Percentiles rank a stretch among this genome's conserved stretches.
These are phyloP conservation scores for Fusarium goolgardi DNA, from an alignment of 2,329 filamentous ascomycete genomes.

Conservation along the genomic window DNA sequence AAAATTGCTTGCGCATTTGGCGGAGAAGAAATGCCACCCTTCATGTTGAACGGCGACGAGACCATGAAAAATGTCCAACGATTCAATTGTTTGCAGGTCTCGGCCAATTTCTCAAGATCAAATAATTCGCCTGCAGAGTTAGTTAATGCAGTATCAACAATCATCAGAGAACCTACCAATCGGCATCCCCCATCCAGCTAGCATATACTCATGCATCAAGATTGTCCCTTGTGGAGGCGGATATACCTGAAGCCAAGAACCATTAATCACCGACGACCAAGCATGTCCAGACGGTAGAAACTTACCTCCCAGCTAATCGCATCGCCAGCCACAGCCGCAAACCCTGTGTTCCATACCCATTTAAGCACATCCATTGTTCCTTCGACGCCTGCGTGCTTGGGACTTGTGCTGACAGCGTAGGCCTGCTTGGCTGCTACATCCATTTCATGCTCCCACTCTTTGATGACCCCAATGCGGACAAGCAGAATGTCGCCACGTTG, in stretches of 20 bases:
- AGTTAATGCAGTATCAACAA: neutral
- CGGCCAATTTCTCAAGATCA: slow-evolving; percentile 50
- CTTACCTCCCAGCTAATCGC: slow-evolving; percentile 64
- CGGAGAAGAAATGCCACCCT: slow-evolving; percentile 24
- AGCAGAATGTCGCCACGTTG: slow-evolving; percentile 65
- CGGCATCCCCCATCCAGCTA: slow-evolving; percentile 62
- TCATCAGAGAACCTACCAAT: slow-evolving; percentile 2
- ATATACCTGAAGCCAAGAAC: slow-evolving; percentile 37
- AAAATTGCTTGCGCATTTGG: slow-evolving; percentile 35
- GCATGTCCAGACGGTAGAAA: neutral
- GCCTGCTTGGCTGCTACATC: slow-evolving; percentile 52
- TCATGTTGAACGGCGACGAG: slow-evolving; percentile 58
- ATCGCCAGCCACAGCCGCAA: slow-evolving; percentile 68
- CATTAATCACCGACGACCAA: neutral
- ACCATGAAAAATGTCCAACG: slow-evolving; percentile 63
- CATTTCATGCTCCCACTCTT: slow-evolving; percentile 53
- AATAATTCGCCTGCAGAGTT: slow-evolving; percentile 50
- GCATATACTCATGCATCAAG: slow-evolving; percentile 58
- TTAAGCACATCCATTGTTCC: slow-evolving; percentile 61
- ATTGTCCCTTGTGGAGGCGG: slow-evolving; percentile 17
- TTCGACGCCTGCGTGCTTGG: slow-evolving; percentile 58
- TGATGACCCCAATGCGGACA: slow-evolving; percentile 63
- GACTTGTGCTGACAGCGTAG: slow-evolving; percentile 48
- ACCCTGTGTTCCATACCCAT: slow-evolving; percentile 69
- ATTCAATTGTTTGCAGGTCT: slow-evolving; percentile 64